Conservation (phyloP, 495 filamentous ascomycete species). For the Hypoxylon crocopeplum region DNA sequence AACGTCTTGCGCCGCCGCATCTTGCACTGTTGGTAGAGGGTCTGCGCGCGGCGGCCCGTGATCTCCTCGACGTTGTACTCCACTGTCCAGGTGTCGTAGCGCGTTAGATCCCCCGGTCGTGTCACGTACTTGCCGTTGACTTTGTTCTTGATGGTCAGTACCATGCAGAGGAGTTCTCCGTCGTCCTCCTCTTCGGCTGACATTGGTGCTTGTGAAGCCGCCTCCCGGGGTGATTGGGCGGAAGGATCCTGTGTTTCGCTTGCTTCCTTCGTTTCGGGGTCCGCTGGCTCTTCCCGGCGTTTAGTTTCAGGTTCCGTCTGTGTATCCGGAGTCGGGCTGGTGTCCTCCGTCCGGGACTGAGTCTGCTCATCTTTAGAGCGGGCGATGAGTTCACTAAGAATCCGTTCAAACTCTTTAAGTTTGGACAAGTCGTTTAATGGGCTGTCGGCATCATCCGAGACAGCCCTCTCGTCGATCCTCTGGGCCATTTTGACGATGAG, state of each 20-base stretch:
- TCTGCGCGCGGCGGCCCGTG: slow-evolving; percentile 41
- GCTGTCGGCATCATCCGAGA: slow-evolving; percentile 26
- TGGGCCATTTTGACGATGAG: slow-evolving; percentile 35
- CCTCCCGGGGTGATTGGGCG: slow-evolving; percentile 5
- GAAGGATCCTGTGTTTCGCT: slow-evolving; percentile 6
- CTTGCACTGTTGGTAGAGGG: slow-evolving; percentile 58
- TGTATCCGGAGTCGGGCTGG: background rate
- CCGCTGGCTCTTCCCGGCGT: background rate
- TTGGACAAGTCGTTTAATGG: slow-evolving; percentile 37
- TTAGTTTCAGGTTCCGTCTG: slow-evolving; percentile 2
- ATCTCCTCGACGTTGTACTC: slow-evolving; percentile 77
- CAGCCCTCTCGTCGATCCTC: slow-evolving; percentile 28
- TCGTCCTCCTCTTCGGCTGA: slow-evolving; percentile 15
- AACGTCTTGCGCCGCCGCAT: slow-evolving; percentile 56
- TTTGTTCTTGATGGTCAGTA: slow-evolving; percentile 72
- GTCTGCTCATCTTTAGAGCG: slow-evolving; percentile 37
- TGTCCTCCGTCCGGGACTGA: slow-evolving; percentile 27
- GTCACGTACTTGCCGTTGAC: slow-evolving; percentile 70
- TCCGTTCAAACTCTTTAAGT: slow-evolving; percentile 48
- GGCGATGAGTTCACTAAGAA: slow-evolving; percentile 47
- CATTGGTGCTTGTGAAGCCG: slow-evolving; percentile 4
- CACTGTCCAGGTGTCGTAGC: slow-evolving; percentile 64
- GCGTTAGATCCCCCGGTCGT: slow-evolving; percentile 61
- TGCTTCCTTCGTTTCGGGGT: slow-evolving; percentile 4
- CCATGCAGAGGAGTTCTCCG: slow-evolving; percentile 64